Conservation (phyloP, 208 protist genomes). For the Trypanosoma congolense region DNA sequence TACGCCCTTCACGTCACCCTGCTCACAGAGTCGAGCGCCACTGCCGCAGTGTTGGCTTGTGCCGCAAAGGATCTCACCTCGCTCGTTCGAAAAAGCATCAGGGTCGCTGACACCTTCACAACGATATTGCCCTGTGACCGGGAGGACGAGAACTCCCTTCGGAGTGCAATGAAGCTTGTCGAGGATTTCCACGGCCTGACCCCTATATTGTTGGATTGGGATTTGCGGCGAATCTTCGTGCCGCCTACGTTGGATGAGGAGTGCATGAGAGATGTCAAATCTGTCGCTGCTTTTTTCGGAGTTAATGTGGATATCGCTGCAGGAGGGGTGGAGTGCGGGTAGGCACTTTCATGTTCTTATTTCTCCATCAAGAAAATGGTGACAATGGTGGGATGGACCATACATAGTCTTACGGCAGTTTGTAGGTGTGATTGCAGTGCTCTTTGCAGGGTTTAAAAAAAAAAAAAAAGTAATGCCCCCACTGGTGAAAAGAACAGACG, state of each 20-base stretch:
- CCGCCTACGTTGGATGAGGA: conserved; percentile 19
- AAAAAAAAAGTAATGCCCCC: too few relatives aligned
- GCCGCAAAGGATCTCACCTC: conserved; percentile 43
- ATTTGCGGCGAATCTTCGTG: conserved; percentile 33
- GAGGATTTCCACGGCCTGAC: conserved; percentile 52
- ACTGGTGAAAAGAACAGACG: too few relatives aligned
- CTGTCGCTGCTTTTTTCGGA: conserved; percentile 50
- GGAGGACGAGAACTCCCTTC: conserved; percentile 10
- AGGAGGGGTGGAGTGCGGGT: background rate
- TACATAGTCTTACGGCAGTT: too few relatives aligned
- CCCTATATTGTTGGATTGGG: conserved; percentile 60
- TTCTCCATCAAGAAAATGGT: too few relatives aligned
- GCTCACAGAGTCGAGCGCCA: conserved; percentile 35
- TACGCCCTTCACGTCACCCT: conserved; percentile 77
- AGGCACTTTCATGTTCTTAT: too few relatives aligned
- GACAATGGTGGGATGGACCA: too few relatives aligned
- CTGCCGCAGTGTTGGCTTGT: conserved; percentile 31
- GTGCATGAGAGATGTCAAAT: conserved; percentile 57
- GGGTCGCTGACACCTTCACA: conserved; percentile 63
- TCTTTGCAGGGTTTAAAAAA: too few relatives aligned
- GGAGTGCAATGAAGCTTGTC: conserved; percentile 21
- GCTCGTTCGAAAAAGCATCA: conserved; percentile 35
- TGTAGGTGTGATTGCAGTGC: too few relatives aligned
- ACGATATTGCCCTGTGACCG: conserved; percentile 16
- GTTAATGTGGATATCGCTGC: conserved; percentile 6